phyloP scores from a whole-genome alignment of 139 green algal species.

The Chlorella sp. region DNA sequence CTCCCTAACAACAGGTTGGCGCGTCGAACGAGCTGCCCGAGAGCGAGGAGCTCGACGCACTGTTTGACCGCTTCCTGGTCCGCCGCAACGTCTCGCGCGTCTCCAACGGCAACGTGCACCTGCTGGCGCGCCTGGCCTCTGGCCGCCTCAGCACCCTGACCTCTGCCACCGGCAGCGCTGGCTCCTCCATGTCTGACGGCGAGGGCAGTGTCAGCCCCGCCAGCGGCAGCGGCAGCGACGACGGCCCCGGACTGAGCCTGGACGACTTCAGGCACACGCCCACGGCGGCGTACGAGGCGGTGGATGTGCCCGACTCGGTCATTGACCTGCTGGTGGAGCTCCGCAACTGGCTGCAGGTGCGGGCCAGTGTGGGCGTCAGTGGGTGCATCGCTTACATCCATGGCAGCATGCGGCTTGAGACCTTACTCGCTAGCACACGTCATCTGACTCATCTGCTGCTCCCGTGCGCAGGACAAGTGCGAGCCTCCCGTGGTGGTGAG shows the following conservation, averaged over 20 bases:
- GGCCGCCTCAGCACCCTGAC: too few relatives aligned
- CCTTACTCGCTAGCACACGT: too few relatives aligned
- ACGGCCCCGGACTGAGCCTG: conserved; percentile 7
- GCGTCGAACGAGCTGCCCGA: conserved; percentile 88
- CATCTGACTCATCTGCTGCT: too few relatives aligned
- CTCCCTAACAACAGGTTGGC: conserved; percentile 56
- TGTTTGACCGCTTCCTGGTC: conserved; percentile 92
- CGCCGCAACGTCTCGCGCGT: conserved; percentile 58
- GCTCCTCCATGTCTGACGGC: not conserved
- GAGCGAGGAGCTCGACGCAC: conserved; percentile 85
- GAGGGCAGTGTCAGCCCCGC: not conserved
- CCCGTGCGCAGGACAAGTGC: conserved; percentile 71
- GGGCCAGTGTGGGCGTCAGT: too few relatives aligned
- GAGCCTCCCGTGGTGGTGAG: conserved; percentile 85
- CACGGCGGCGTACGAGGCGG: conserved; percentile 39
- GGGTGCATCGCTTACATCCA: too few relatives aligned
- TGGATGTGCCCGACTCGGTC: conserved; percentile 64
- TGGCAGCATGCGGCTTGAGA: too few relatives aligned
- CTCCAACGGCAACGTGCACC: conserved; percentile 48
- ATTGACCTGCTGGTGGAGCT: conserved; percentile 69
- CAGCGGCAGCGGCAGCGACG: not conserved
- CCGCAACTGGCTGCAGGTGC: conserved; percentile 49
- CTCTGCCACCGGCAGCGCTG: too few relatives aligned
- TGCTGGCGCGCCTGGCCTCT: conserved; percentile 65
- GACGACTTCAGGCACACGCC: conserved; percentile 38